Evolutionary conservation across 257 asterid species (phyloP), one percentile per base, ranked within the genome.

Genomic region (Echites panduratus): DNA sequence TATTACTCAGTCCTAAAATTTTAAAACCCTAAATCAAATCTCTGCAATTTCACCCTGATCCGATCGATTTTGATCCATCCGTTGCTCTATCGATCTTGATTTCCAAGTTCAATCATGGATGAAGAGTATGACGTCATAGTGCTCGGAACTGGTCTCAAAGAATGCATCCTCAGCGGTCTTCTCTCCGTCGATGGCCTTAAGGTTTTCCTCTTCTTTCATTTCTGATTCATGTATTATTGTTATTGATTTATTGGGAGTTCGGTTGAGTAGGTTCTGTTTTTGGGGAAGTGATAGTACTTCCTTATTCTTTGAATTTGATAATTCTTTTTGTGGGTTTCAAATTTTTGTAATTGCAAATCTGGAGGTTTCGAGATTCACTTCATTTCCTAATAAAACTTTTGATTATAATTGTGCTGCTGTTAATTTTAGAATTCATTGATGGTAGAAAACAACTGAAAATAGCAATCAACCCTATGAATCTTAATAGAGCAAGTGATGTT

Each of bases 141-240:
- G 45, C 82, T 81, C 27, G 85, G 85, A 11, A 81, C 82, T 16
- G 85, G 85, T 49, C 85, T 81, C 73, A 81, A 78, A 59, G 85
- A 81, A 72, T 81, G 85, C 74, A 81, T 81, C 85, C 85, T 81
- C 74, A 81, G 82, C 73, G 85, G 82, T 64, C 85, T 81, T 53
- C 85, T 81, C 76, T 81, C 85, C 54, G 85, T 81, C 61, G 82
- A 81, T 43, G 80, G 85, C 76, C 80, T 81, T 10, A 81, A 81
- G 85, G 85, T 81, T 53, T n/a, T 58, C 2, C 38, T 10, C 13
- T 16, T 13, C 2, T 26, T 38, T 41, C 13, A 66, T 45, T 53
- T 76, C 20, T 19, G 8, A 16, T 32, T 48, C 27, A 32, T 57
- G 45, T 70, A 20, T 22, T 40, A n/a, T 27, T 27, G 24, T 20